Evolutionary conservation across 805 yeast species (phyloP), one percentile per base, ranked within the genome.

Genomic region (Candida insectalens): DNA sequence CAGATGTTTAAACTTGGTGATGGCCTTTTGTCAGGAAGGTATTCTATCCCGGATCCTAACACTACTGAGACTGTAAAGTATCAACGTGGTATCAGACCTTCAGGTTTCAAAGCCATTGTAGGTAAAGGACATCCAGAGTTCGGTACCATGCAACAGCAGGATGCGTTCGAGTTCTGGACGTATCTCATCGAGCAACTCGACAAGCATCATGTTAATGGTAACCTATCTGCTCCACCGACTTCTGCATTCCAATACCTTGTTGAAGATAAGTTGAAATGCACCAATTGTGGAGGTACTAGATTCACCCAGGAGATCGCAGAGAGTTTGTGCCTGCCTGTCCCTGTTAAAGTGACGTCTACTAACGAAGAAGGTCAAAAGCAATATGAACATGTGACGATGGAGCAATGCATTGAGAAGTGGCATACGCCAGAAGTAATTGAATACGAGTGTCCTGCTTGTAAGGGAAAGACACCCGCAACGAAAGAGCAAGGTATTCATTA

Each of bases 91-190:
- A 67, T 92, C 14, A 70, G 74, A 34, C 96, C 96, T 0, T 62
- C 72, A 1, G 67, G 80, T 31, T 77, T 92, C 57, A 89, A 89
- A 53, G 62, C 72, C 6, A 60, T 85, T 18, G 64, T 92, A 34
- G 96, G 96, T 3, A 69, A 69, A 33, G 73, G 74, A 25, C 94
- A 92, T 53, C 65, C 65, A 13, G 98, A 92, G 49, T 92, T 92
- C 46, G 66, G 77, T 29, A 77, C 95, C 0, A 83, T 78, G 67
- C 74, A 77, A 45, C 99, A 92, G 52, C 98, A 92, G 55, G 99
- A 92, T 61, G 92, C 97, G 0, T 82, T 77, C 62, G 98, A 92
- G 54, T 92, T 87, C 50, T 70, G 87, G 57, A 57, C 73, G 4
- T 81, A 76, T 50, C 55, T 89, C 6, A 49, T 77, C 19, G 81